These are phyloP conservation scores for Tremella fuciformis DNA, from an alignment of 768 basidiomycete species.

Conservation along the genomic window DNA sequence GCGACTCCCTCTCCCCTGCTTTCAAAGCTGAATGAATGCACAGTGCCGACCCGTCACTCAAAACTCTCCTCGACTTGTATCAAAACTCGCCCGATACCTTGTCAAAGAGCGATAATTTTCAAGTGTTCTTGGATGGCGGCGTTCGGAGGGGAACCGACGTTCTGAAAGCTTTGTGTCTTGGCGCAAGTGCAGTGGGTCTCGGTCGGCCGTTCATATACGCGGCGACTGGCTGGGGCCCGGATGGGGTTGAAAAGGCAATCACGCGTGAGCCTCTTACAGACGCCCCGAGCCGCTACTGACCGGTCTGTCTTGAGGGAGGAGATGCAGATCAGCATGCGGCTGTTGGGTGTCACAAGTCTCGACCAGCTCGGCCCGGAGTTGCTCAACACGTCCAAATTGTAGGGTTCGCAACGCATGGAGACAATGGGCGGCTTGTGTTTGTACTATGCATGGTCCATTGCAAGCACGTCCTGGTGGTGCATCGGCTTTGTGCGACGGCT, in stretches of 20 bases:
- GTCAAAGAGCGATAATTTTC: constrained; percentile 49
- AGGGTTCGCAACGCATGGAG: too few species aligned
- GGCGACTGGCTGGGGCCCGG: constrained; percentile 45
- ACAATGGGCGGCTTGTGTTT: too few species aligned
- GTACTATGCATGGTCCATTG: too few species aligned
- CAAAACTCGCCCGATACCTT: constrained; percentile 54
- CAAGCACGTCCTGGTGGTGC: too few species aligned
- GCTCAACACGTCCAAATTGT: constrained; percentile 56
- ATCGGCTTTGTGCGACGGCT: too few species aligned
- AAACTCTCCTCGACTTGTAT: constrained; percentile 56
- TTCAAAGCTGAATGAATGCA: not conserved
- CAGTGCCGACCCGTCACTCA: constrained; percentile 72
- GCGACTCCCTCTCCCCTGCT: too few species aligned
- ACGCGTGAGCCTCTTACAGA: constrained; percentile 26
- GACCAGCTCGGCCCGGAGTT: constrained; percentile 68
- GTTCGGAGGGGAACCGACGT: constrained; percentile 58
- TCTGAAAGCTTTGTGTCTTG: constrained; percentile 57
- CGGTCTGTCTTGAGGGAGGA: constrained; percentile 66
- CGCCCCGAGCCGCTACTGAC: not conserved
- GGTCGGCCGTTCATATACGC: constrained; percentile 81
- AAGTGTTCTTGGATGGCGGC: constrained; percentile 58
- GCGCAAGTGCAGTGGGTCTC: constrained; percentile 79
- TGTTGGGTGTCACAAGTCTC: constrained; percentile 65
- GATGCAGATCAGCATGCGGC: constrained; percentile 70
- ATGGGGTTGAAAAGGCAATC: constrained; percentile 39